Conservation (phyloP, 805 yeast genomes). For the Kuraishia piskuri region DNA sequence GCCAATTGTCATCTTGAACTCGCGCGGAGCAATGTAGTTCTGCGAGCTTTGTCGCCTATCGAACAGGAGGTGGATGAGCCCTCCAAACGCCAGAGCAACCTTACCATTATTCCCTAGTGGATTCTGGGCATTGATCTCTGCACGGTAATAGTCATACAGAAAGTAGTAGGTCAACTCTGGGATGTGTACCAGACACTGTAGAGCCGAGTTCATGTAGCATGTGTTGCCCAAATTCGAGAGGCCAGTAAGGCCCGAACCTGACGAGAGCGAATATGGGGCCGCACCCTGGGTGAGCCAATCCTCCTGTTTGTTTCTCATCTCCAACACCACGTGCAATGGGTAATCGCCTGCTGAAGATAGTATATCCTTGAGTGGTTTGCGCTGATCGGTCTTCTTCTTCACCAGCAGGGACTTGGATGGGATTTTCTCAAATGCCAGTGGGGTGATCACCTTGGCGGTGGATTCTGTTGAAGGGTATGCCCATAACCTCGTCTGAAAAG, state of each 20-base stretch:
- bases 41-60: slow-evolving; percentile 17
- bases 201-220: slow-evolving; percentile 91
- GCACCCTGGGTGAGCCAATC: neutral
- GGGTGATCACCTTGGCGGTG: slow-evolving; percentile 1
- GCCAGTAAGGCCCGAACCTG: slow-evolving; percentile 46
- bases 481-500: slow-evolving; percentile 1
- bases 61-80: slow-evolving; percentile 54
- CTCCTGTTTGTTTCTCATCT: neutral
- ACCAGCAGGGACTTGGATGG: neutral
- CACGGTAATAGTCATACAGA: slow-evolving; percentile 44
- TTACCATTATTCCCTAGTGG: slow-evolving; percentile 84
- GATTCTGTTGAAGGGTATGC: neutral
- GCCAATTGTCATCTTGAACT: slow-evolving; percentile 74
- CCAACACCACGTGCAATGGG: neutral
- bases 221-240: slow-evolving; percentile 76
- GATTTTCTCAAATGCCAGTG: neutral
- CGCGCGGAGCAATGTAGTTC: slow-evolving; percentile 50
- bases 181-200: slow-evolving; percentile 81
- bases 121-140: slow-evolving; percentile 65
- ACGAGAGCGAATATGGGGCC: slow-evolving; percentile 5
- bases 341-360: neutral
- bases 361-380: neutral
- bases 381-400: neutral
- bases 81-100: slow-evolving; percentile 70
- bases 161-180: slow-evolving; percentile 80